Percentiles rank a stretch among this genome's conserved stretches.
Evolutionary conservation across 2,329 filamentous ascomycete genomes (phyloP).

Genomic region (Gnomoniopsis sp.): DNA sequence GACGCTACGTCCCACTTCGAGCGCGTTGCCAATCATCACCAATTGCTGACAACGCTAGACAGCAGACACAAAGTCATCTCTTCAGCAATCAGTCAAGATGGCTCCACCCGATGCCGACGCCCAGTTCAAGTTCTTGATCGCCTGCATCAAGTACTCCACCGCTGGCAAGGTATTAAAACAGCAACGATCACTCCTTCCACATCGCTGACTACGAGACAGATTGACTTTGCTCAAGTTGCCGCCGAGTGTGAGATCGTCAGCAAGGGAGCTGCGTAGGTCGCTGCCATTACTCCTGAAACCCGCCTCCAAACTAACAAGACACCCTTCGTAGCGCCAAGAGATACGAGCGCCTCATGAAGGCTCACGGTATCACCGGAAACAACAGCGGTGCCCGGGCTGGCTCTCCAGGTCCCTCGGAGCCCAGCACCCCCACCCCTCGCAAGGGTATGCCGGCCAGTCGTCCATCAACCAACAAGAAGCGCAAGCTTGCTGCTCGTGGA

Average conservation of each 20-base stretch:
- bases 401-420: conserved; percentile 13
- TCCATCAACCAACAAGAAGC: conserved; percentile 21
- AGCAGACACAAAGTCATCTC: conserved; percentile 9
- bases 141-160: conserved; percentile 59
- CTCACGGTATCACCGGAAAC: conserved; percentile 43
- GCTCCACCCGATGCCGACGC: conserved; percentile 46
- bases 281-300: background rate
- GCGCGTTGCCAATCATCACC: background rate
- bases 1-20: too few relatives aligned
- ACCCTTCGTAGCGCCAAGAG: conserved; percentile 54
- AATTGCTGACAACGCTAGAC: conserved; percentile 1
- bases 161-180: conserved; percentile 57
- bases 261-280: conserved; percentile 67
- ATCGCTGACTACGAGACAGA: conserved; percentile 37
- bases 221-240: conserved; percentile 64
- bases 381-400: conserved; percentile 20
- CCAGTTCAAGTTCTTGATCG: conserved; percentile 64
- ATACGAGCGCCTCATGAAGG: conserved; percentile 64
- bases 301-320: background rate
- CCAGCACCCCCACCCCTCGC: conserved; percentile 3
- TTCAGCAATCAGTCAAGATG: conserved; percentile 36
- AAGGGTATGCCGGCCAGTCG: conserved; percentile 9
- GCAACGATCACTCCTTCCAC: too few relatives aligned
- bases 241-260: conserved; percentile 58
- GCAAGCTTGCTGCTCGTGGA: conserved; percentile 16